Percentiles rank a stretch among this genome's conserved stretches.
phyloP scores from a whole-genome alignment of 1,139 yeast species.

The Debaryomycetaceae sp. region DNA sequence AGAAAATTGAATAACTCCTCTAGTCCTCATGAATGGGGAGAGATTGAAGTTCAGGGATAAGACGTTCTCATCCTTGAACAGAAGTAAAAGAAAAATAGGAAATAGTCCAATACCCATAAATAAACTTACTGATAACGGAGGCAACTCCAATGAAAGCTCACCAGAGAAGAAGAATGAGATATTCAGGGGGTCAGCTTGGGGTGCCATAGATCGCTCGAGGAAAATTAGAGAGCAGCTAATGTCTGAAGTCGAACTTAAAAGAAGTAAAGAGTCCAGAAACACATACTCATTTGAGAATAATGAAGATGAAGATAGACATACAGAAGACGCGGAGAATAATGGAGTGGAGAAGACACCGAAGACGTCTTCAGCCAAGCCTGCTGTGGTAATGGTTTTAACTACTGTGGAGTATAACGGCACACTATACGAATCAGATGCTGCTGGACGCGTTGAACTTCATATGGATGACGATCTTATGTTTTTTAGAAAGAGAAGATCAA shows the following conservation, averaged over 20 bases:
- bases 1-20: background rate
- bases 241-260: background rate
- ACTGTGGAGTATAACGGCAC: conserved; percentile 4
- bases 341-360: background rate
- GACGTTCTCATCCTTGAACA: conserved; percentile 5
- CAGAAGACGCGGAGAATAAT: background rate
- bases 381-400: background rate
- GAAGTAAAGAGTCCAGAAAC: background rate
- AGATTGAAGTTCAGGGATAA: conserved; percentile 5
- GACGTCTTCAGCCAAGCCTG: background rate
- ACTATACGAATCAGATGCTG: conserved; percentile 1
- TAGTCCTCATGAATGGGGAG: conserved; percentile 4
- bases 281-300: background rate
- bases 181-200: conserved; percentile 1
- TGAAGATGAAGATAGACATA: background rate
- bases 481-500: conserved; percentile 1
- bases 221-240: conserved; percentile 2
- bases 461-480: conserved; percentile 3
- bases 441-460: conserved; percentile 2
- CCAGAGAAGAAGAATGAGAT: background rate
- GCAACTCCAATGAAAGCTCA: background rate
- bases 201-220: conserved; percentile 3
- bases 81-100: conserved; percentile 4
- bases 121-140: conserved; percentile 3
- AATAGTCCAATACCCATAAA: conserved; percentile 6